These are phyloP conservation scores for Leccinum subtestaceum DNA, from an alignment of 768 basidiomycete species.

Conservation along the genomic window DNA sequence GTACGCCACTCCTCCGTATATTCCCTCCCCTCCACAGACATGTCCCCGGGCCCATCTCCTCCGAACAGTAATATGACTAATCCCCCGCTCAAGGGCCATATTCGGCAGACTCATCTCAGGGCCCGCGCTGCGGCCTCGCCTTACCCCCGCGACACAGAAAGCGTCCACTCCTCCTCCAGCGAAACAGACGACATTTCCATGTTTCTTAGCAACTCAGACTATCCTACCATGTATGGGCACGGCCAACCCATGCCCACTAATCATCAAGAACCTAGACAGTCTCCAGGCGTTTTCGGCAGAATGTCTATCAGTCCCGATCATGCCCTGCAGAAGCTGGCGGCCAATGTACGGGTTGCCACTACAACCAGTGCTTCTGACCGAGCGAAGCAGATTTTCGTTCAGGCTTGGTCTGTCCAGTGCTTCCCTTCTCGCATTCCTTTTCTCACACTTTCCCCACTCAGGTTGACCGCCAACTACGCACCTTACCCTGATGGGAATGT, in stretches of 20 bases:
- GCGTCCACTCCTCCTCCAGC: conserved; percentile 82
- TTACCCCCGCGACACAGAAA: conserved; percentile 82
- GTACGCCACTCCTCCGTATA: conserved; percentile 45
- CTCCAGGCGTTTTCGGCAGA: conserved; percentile 72
- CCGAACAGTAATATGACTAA: conserved; percentile 75
- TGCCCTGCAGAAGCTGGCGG: conserved; percentile 80
- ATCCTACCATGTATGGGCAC: conserved; percentile 62
- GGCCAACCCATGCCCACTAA: conserved; percentile 38
- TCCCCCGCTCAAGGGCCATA: conserved; percentile 73
- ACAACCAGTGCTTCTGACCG: conserved; percentile 89
- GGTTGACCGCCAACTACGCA: conserved; percentile 87
- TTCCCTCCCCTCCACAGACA: conserved; percentile 39
- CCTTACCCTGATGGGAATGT: conserved; percentile 92
- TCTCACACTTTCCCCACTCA: conserved; percentile 33
- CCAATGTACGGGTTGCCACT: conserved; percentile 83
- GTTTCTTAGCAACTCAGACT: conserved; percentile 65
- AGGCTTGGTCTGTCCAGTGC: conserved; percentile 68
- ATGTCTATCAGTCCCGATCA: conserved; percentile 78
- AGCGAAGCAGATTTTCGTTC: conserved; percentile 90
- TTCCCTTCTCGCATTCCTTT: conserved; percentile 17
- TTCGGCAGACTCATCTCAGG: conserved; percentile 73
- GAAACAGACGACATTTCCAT: conserved; percentile 87
- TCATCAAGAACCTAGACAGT: conserved; percentile 50
- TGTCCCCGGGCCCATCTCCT: conserved; percentile 58
- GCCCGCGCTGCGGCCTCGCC: conserved; percentile 80